Percentiles rank a stretch among this genome's conserved stretches.
Conservation (phyloP, 228 moss, liverwort and hornwort species). For the Sphagnum magellanicum region DNA sequence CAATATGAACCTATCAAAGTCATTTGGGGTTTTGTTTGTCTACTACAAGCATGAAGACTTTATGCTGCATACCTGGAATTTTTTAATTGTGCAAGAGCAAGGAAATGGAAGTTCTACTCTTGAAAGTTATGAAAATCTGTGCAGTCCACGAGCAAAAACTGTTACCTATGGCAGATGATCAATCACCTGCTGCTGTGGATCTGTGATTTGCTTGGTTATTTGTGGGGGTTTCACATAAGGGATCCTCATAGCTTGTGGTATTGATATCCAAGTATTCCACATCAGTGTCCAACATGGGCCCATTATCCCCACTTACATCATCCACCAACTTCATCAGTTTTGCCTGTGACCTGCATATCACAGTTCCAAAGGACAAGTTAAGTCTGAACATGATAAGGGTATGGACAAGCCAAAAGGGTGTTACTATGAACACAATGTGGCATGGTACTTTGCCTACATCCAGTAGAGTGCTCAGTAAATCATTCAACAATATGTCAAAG, state of each 20-base stretch:
- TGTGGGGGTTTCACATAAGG: neutral
- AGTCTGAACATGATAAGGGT: too few relatives aligned
- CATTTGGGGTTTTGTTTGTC: too few relatives aligned
- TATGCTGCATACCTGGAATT: neutral
- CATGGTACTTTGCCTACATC: neutral
- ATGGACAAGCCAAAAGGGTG: too few relatives aligned
- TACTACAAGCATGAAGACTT: neutral
- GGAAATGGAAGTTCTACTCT: neutral
- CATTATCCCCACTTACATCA: slow-evolving; percentile 50
- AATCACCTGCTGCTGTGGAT: neutral
- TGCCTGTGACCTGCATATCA: slow-evolving; percentile 47
- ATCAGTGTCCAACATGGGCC: slow-evolving; percentile 37
- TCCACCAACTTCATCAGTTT: slow-evolving; percentile 58
- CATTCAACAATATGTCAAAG: neutral
- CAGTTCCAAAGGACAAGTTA: too few relatives aligned
- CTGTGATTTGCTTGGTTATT: neutral
- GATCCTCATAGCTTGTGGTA: neutral
- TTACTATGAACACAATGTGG: neutral
- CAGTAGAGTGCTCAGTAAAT: neutral
- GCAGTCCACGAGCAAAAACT: neutral
- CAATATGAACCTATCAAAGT: too few relatives aligned
- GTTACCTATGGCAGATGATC: neutral
- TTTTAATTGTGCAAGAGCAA: neutral
- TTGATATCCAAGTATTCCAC: slow-evolving; percentile 12
- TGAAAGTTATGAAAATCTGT: neutral